Evolutionary conservation across 2,329 filamentous ascomycete genomes (phyloP).

Genomic region (Xylaria sp.): DNA sequence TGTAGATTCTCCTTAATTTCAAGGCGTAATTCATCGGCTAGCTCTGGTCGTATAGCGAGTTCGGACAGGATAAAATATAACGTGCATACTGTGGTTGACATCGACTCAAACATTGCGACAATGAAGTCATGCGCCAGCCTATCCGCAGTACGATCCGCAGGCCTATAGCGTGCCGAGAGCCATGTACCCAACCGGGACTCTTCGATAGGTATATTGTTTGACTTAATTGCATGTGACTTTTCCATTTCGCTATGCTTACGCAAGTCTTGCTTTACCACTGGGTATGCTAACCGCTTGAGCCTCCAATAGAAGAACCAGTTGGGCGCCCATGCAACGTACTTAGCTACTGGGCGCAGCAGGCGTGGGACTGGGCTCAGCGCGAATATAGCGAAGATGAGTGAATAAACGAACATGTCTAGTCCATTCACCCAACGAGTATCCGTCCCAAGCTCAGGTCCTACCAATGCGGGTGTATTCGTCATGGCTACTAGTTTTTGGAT

Average conservation of each 20-base stretch:
- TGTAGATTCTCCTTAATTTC: conserved; percentile 32
- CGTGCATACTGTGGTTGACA: conserved; percentile 19
- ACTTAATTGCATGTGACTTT: too few species aligned
- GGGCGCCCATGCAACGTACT: conserved; percentile 21
- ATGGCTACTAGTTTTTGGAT: conserved; percentile 29
- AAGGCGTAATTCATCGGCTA: conserved; percentile 30
- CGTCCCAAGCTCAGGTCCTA: conserved; percentile 30
- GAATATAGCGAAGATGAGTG: conserved; percentile 25
- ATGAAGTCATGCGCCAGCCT: conserved; percentile 33
- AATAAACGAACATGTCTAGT: neutral
- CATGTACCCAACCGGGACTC: conserved; percentile 2
- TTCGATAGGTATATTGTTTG: neutral
- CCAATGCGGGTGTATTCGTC: conserved; percentile 29
- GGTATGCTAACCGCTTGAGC: conserved; percentile 26
- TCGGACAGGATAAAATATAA: conserved; percentile 35
- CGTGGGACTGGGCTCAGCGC: conserved; percentile 3
- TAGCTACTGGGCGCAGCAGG: conserved; percentile 30
- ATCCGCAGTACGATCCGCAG: conserved; percentile 20
- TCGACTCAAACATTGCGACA: conserved; percentile 36
- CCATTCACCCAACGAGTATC: conserved; percentile 31
- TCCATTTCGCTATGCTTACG: conserved; percentile 23
- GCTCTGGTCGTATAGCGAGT: conserved; percentile 23
- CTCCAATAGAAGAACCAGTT: conserved; percentile 30
- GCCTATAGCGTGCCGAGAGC: conserved; percentile 22
- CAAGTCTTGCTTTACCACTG: conserved; percentile 29